Base-by-base conservation (phyloP, 441 rosid species). In the Rhodomyrtus psidioides region DNA sequence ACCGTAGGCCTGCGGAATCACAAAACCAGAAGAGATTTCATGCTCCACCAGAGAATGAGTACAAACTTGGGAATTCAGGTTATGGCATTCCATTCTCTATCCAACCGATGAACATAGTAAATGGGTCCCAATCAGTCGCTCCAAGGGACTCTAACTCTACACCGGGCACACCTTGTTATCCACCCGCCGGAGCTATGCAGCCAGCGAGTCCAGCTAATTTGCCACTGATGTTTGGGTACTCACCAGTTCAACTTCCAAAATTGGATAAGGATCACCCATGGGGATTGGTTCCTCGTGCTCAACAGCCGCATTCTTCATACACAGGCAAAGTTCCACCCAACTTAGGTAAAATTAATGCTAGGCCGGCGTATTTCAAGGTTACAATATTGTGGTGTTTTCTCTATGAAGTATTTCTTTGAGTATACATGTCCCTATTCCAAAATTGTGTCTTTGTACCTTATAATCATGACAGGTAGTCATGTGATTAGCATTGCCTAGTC, bases 251-350 rank as follows among this genome's bases (percentile, higher is more conserved):
- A 90, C 95, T 96, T 87, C 99, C 99, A 44, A 90, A 88, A 60
- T 86, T 93, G 87, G 99, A 96, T 88, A 95, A 95, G 91, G 98
- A 97, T 75, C 91, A 93, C 87, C 91, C 96, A 8, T 93, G 95
- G 89, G 94, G 94, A 28, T 60, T 90, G 85, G 90, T 90, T 54
- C 90, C 98, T 42, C 95, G 90, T 84, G 88, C 90, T 87, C 92
- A 90, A 62, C 94, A 90, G 56, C 83, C 92, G 83, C 94, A 92
- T 49, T 88, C 97, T 86, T 89, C 97, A 27, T 93, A 88, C 81
- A 81, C 90, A 17, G 92, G 94, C 53, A 94, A 93, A 91, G 91
- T 88, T 87, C 90, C 92, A 59, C 89, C 93, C 82, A 92, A 88
- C 91, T 87, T 89, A 1, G 97, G 93, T 89, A 93, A 94, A 89